Conservation (phyloP, 306 rosid species). For the Dicorynia guianensis region DNA sequence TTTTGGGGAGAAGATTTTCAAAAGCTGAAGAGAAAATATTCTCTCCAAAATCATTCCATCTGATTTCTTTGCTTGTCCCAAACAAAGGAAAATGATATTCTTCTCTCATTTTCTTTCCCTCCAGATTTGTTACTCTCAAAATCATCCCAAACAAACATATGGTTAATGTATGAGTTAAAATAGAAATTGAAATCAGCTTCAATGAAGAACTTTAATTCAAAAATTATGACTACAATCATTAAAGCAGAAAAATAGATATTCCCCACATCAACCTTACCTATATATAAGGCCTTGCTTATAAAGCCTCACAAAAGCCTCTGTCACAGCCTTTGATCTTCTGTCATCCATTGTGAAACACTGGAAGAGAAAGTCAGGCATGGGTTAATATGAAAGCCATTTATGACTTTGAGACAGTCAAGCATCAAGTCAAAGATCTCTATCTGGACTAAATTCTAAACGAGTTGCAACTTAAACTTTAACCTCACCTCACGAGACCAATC, state of each 20-base stretch:
- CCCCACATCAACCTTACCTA: constrained; percentile 63
- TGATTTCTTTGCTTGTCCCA: no score
- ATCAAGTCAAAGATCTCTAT: constrained; percentile 14
- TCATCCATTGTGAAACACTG: constrained; percentile 99
- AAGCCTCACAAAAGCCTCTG: constrained; percentile 92
- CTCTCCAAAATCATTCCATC: no score
- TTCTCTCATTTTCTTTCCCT: no score
- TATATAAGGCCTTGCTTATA: constrained; percentile 75
- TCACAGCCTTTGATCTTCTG: constrained; percentile 82
- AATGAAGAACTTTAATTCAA: constrained; percentile 23
- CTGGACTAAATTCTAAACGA: constrained; percentile 8
- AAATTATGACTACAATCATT: constrained; percentile 31
- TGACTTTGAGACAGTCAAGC: constrained; percentile 3
- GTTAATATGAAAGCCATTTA: constrained; percentile 3
- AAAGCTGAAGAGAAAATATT: no score
- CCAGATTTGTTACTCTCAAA: no score
- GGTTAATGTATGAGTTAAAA: not conserved
- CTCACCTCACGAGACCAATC: constrained; percentile 96
- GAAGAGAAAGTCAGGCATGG: constrained; percentile 25
- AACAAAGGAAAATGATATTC: no score
- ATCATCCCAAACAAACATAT: no score
- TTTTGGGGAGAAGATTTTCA: no score
- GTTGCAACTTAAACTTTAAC: constrained; percentile 34
- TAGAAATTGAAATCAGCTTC: constrained; percentile 3
- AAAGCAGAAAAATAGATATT: constrained; percentile 13